Evolutionary conservation across 2,329 filamentous ascomycete genomes (phyloP), one percentile per base, ranked within the genome.

Genomic region (Dactylellina haptotyla): DNA sequence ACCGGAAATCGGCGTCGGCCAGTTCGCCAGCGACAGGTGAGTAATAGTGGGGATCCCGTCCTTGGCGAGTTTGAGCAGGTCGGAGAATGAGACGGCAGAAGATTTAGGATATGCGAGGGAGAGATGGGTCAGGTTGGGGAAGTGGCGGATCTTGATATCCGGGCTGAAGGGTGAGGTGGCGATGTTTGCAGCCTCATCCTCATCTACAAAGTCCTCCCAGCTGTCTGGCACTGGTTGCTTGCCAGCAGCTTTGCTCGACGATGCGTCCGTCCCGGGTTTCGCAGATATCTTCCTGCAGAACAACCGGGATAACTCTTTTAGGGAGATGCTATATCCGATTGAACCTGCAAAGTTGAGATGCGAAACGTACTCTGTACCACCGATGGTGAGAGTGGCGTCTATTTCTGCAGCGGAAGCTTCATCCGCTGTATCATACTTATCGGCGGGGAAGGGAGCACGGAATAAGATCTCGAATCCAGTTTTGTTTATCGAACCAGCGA

Each of bases 1-100:
- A 46, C 64, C 64, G 16, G 63, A 67, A 16, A 46, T 14, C 1
- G 61, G 62, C 4, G 53, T 63, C 6, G 58, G 57, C 77, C 77
- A 78, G 8, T 75, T 76, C 1, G 75, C 67, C 10, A 78, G 66
- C 1, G 76, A 77, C 25, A 78, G 67, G 50, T 78, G 77, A 1
- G 77, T 78, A 16, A 78, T 69, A 0, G 77, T 76, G 8, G 76
- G 76, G 3, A 76, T 71, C 16, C 57, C 53, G 41, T 75, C 64
- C 14, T 62, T 63, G 5, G 70, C 23, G 4, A 75, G 53, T 28
- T 69, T 75, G 23, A 67, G 57, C 1, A 75, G 45, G 26, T 67
- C 62, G 3, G 70, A 58, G 26, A 75, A 69, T 8, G 56, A 59
- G 9, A 39, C 37, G 8, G 53, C 18, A 4, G 50, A 30, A 10